Percentiles rank a stretch among this genome's conserved stretches.
Conservation (phyloP, 2,329 filamentous ascomycete species). For the Aspergillus sojae region DNA sequence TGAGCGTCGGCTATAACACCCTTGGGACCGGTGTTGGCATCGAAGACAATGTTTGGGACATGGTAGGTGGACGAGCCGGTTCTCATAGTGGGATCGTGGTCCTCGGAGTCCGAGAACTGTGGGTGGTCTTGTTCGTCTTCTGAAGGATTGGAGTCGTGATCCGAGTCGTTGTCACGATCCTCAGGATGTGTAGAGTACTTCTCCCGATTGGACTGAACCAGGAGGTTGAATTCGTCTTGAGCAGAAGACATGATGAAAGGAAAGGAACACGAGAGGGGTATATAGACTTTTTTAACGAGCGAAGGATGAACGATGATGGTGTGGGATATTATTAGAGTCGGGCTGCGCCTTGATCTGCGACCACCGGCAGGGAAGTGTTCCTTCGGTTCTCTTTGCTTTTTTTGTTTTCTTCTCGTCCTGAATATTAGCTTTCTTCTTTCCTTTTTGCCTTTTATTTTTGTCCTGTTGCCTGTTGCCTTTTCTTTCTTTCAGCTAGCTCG, state of each 20-base stretch:
- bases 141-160: conserved; percentile 30
- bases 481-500: neutral
- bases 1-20: conserved; percentile 56
- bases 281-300: conserved; percentile 16
- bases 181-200: conserved; percentile 45
- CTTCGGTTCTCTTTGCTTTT: conserved; percentile 2
- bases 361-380: conserved; percentile 4
- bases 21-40: conserved; percentile 55
- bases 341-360: conserved; percentile 18
- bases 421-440: neutral
- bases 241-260: conserved; percentile 45
- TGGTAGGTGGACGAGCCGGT: conserved; percentile 43
- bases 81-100: conserved; percentile 38
- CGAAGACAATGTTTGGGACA: conserved; percentile 48
- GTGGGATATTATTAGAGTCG: conserved; percentile 14
- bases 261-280: conserved; percentile 11
- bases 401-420: neutral
- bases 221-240: conserved; percentile 51
- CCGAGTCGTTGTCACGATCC: conserved; percentile 39
- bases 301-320: conserved; percentile 16
- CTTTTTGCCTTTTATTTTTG: neutral
- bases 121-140: conserved; percentile 24
- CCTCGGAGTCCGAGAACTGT: conserved; percentile 40
- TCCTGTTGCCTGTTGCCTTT: neutral
- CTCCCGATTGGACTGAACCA: conserved; percentile 42